These are phyloP conservation scores for Zarea fungicola DNA, from an alignment of 2,329 filamentous ascomycete genomes.

Conservation along the genomic window DNA sequence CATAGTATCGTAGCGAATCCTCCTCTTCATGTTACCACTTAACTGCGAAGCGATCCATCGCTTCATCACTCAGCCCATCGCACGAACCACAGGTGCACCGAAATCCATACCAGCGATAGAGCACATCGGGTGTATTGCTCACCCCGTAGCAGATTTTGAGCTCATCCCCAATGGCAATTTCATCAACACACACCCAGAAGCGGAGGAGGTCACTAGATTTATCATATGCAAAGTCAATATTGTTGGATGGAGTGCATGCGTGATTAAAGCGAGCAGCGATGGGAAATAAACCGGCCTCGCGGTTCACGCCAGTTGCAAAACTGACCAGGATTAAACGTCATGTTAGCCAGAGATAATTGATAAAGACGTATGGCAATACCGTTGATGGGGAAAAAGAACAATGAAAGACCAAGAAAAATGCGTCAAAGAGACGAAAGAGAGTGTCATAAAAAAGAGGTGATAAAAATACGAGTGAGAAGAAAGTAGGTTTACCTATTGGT, in stretches of 20 bases:
- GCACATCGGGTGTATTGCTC: conserved; percentile 25
- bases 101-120: conserved; percentile 47
- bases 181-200: conserved; percentile 32
- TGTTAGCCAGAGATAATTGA: no score
- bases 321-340: no score
- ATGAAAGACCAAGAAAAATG: no score
- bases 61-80: conserved; percentile 12
- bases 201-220: conserved; percentile 28
- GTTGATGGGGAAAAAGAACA: no score
- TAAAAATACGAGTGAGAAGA: conserved; percentile 21
- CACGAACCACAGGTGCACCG: conserved; percentile 47
- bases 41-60: background rate
- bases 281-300: conserved; percentile 39
- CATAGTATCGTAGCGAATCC: background rate
- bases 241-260: conserved; percentile 40
- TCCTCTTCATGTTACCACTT: background rate
- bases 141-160: conserved; percentile 46
- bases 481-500: conserved; percentile 38
- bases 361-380: no score
- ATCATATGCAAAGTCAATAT: conserved; percentile 41
- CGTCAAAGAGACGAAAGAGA: background rate
- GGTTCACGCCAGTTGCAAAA: conserved; percentile 19
- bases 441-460: background rate
- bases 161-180: conserved; percentile 40
- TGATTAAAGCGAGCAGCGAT: conserved; percentile 55